phyloP scores from a whole-genome alignment of 495 filamentous ascomycete species.

The Eremomyces bilateralis region DNA sequence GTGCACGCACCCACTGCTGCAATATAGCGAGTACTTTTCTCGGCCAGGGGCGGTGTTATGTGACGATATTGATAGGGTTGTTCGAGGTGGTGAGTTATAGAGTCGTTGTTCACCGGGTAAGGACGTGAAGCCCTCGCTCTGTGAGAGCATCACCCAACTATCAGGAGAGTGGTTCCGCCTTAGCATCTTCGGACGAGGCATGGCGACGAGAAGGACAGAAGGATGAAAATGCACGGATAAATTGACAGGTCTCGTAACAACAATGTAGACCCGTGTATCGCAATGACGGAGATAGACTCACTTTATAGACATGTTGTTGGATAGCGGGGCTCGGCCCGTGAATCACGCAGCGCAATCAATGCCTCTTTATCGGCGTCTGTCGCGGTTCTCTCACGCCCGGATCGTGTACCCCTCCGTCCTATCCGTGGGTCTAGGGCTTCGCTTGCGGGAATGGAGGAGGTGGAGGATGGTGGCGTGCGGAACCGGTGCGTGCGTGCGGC shows the following conservation, averaged over 20 bases:
- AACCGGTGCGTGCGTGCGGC: too few species aligned
- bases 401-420: too few species aligned
- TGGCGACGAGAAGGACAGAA: not conserved
- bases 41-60: constrained; percentile 33
- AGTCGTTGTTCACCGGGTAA: constrained; percentile 47
- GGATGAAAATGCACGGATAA: not conserved
- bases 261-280: not conserved
- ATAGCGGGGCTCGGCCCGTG: too few species aligned
- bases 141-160: constrained; percentile 64
- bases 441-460: too few species aligned
- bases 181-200: constrained; percentile 4
- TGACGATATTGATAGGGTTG: constrained; percentile 38
- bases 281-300: constrained; percentile 6
- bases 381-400: too few species aligned
- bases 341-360: too few species aligned
- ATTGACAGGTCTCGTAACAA: not conserved
- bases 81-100: constrained; percentile 52
- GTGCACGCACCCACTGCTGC: constrained; percentile 41
- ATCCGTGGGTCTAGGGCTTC: too few species aligned
- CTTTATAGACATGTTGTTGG: constrained; percentile 15
- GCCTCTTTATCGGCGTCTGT: too few species aligned
- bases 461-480: too few species aligned
- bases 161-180: constrained; percentile 12
- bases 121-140: constrained; percentile 39
- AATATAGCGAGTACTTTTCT: constrained; percentile 33